Evolutionary conservation across 2,329 filamentous ascomycete species (phyloP).

Genomic region (Botrytis paeoniae): DNA sequence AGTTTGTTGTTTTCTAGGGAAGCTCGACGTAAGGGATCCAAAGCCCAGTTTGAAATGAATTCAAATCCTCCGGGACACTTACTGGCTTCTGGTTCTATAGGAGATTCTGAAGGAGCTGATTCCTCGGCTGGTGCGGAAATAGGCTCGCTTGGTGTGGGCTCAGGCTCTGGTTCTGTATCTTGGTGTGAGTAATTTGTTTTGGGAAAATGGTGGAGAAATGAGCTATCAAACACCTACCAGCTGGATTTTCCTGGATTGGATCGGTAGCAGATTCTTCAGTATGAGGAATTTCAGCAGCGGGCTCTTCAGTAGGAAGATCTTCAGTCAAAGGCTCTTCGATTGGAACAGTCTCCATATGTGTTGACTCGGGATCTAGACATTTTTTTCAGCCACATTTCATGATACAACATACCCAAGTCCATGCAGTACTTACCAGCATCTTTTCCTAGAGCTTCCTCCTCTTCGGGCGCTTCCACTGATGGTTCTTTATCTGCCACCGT

Average conservation of each 20-base stretch:
- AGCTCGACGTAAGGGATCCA: background rate
- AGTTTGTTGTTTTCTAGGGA: background rate
- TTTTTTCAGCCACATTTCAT: background rate
- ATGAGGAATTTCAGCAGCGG: background rate
- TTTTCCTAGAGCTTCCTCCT: background rate
- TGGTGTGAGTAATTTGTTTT: background rate
- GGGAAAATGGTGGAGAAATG: background rate
- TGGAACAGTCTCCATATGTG: background rate
- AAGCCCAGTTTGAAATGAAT: conserved; percentile 1
- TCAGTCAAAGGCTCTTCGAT: background rate
- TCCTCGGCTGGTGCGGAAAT: background rate
- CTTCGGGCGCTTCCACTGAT: background rate
- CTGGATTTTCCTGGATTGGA: background rate
- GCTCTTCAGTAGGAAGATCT: background rate
- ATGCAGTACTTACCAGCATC: background rate
- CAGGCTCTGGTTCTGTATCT: background rate
- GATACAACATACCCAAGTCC: background rate
- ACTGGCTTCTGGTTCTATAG: background rate
- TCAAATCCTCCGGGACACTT: conserved; percentile 3
- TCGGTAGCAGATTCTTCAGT: background rate
- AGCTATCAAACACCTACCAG: background rate
- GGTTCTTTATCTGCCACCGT: background rate
- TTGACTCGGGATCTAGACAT: background rate
- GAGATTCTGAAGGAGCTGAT: background rate
- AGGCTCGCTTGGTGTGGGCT: background rate